Evolutionary conservation across 2,329 filamentous ascomycete genomes (phyloP).

Genomic region (Fusarium continuum): DNA sequence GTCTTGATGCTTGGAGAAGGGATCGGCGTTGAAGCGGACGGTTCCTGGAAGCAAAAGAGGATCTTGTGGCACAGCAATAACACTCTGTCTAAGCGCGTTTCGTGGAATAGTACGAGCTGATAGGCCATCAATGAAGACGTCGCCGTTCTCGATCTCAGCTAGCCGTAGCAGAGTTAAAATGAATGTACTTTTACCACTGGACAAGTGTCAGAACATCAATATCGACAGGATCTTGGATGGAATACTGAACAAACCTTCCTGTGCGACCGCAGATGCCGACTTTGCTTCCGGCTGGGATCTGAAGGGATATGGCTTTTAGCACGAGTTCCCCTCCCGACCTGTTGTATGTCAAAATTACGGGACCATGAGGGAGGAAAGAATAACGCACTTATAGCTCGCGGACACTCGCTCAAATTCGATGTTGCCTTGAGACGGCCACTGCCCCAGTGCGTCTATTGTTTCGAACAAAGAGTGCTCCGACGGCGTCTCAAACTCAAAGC

Average conservation of each 20-base stretch:
- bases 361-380: no score
- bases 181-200: slow-evolving; percentile 1
- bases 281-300: slow-evolving; percentile 13
- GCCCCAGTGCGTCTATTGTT: slow-evolving; percentile 61
- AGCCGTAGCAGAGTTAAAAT: not conserved
- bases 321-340: no score
- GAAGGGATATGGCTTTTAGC: slow-evolving; percentile 15
- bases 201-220: not conserved
- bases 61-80: slow-evolving; percentile 5
- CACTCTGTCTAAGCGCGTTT: not conserved
- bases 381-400: slow-evolving; percentile 19
- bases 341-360: no score
- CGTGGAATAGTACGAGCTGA: not conserved
- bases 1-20: not conserved
- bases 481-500: slow-evolving; percentile 16
- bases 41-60: not conserved
- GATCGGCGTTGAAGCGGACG: slow-evolving; percentile 1
- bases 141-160: not conserved
- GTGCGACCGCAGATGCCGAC: slow-evolving; percentile 24
- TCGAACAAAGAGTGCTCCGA: slow-evolving; percentile 19
- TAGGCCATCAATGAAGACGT: not conserved
- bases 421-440: slow-evolving; percentile 85
- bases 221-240: no score
- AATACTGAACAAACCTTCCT: slow-evolving; percentile 19
- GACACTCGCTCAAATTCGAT: slow-evolving; percentile 75